These are phyloP conservation scores for Artemisia annua DNA, from an alignment of 129 eudicot genomes.

Conservation along the genomic window DNA sequence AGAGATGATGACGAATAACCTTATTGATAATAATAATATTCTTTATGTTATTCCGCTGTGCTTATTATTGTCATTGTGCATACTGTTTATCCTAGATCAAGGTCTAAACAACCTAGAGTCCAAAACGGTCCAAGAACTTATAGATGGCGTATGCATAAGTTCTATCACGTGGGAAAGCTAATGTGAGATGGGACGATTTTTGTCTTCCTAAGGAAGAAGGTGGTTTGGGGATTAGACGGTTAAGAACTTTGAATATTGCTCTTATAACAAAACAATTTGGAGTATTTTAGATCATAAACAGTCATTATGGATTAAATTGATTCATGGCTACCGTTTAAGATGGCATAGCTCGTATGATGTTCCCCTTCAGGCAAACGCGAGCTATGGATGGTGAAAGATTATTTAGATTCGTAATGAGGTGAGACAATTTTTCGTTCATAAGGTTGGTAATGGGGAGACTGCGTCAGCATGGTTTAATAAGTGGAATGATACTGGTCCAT, in stretches of 20 bases:
- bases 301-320: neutral
- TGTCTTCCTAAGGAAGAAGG: neutral
- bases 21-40: no score
- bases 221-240: neutral
- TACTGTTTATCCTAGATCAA: no score
- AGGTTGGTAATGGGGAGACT: neutral
- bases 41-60: no score
- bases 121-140: no score
- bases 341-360: neutral
- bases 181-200: neutral
- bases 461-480: neutral
- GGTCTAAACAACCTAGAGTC: no score
- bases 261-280: neutral
- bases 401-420: neutral
- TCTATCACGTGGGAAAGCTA: no score
- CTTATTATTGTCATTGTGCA: no score
- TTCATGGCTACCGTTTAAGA: neutral
- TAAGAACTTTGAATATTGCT: neutral
- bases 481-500: neutral
- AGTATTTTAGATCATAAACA: neutral
- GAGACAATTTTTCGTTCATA: neutral
- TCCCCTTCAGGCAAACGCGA: neutral
- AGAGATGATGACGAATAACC: no score
- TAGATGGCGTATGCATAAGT: no score
- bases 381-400: neutral